Base-by-base conservation (phyloP, 169 alveolate genomes). In the Cyclospora cayetanensis region DNA sequence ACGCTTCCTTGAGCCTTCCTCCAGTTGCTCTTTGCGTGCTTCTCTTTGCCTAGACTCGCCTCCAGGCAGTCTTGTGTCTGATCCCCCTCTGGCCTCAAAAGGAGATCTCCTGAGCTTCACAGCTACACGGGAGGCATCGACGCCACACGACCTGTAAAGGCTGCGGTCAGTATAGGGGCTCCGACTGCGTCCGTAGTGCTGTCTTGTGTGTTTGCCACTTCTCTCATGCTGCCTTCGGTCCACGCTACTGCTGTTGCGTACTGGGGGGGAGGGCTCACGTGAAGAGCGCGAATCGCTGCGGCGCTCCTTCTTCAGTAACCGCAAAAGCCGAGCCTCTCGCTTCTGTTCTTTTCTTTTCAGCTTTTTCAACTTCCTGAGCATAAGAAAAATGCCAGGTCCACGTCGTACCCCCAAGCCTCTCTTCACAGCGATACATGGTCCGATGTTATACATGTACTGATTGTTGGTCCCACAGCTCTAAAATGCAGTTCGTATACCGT, bases 291-390 rank as follows among this genome's bases (percentile, higher is more conserved):
- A 31, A 3, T 42, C 70, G 72, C 88, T 79, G 50, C 39, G 74
- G 5, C 72, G 70, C 52, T 79, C 88, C 34, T 50, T 43, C 72
- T 79, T 79, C 70, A 79, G 11, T 25, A 9, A 11, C 12, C 88
- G 88, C 11, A 79, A 70, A 34, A 11, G 88, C 72, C 34, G 55
- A 34, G 88, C 88, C 27, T 79, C 88, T 25, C 37, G 37, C 41
- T 79, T 79, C 34, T 20, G 88, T 52, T 79, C 88, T 60, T 79
- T 79, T 37, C 50, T 79, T 31, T 31, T 55, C 70, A 79, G 88
- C 50, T 79, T 79, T 31, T 79, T 79, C 72, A 79, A 12, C 7
- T 50, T 43, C 74, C 88, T 79, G 88, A 27, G 7, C 50, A 52
- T 2, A 25, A 11, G 52, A 46, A 5, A 25, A 46, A 79, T 15